These are phyloP conservation scores for Xylaria digitata DNA, from an alignment of 2,329 filamentous ascomycete genomes.

Conservation along the genomic window DNA sequence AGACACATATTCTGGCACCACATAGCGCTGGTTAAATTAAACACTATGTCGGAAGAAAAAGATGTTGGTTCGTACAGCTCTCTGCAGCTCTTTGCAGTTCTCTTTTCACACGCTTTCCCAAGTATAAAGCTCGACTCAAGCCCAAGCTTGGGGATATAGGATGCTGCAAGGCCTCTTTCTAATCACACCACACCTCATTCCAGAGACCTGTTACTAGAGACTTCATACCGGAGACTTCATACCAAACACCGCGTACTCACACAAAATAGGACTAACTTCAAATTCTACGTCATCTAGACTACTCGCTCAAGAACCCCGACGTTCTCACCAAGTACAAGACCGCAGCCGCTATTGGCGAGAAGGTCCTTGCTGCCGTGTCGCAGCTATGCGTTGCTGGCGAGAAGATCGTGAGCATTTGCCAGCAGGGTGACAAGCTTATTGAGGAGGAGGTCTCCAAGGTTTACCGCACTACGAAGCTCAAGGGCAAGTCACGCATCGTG, in stretches of 20 bases:
- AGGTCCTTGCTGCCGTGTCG: slow-evolving; percentile 87
- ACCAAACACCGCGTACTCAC: too few species aligned
- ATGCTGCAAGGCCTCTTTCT: slow-evolving; percentile 11
- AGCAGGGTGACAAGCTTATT: slow-evolving; percentile 93
- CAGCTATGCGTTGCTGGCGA: slow-evolving; percentile 81
- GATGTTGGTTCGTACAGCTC: slow-evolving; percentile 38
- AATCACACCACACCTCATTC: neutral
- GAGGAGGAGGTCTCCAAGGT: slow-evolving; percentile 95
- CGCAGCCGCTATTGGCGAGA: slow-evolving; percentile 93
- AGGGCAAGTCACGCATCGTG: slow-evolving; percentile 69
- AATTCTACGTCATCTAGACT: slow-evolving; percentile 68
- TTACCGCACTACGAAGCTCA: slow-evolving; percentile 99
- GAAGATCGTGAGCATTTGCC: slow-evolving; percentile 94
- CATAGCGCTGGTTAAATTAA: slow-evolving; percentile 16
- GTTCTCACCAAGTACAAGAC: slow-evolving; percentile 99
- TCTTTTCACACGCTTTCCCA: slow-evolving; percentile 9
- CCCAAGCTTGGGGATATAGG: slow-evolving; percentile 3
- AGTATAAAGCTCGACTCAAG: neutral
- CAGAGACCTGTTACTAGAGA: too few species aligned
- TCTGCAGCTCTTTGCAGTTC: slow-evolving; percentile 3
- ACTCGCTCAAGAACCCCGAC: slow-evolving; percentile 89
- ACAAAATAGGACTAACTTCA: slow-evolving; percentile 38
- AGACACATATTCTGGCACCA: neutral
- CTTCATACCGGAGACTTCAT: too few species aligned
- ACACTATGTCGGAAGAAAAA: slow-evolving; percentile 41